These are phyloP conservation scores for Parathielavia appendiculata DNA, from an alignment of 495 filamentous ascomycete species.

Conservation along the genomic window DNA sequence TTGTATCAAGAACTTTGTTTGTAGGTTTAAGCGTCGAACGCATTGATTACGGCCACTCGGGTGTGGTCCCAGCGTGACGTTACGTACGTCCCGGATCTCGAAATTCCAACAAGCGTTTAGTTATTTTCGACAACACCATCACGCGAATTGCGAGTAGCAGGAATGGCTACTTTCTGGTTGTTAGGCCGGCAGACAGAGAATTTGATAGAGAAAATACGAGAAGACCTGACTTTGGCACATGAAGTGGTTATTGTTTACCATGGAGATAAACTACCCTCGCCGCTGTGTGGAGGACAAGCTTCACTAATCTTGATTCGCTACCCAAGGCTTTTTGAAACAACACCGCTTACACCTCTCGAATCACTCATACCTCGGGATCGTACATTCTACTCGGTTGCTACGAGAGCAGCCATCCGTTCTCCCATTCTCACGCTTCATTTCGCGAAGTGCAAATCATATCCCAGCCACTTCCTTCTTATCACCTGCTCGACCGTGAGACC, in stretches of 20 bases:
- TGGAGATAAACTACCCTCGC: background rate
- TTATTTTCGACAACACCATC: too few relatives aligned
- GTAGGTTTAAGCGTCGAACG: too few relatives aligned
- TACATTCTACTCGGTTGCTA: background rate
- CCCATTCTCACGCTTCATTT: constrained; percentile 57
- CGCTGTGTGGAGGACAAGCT: background rate
- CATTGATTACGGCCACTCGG: too few relatives aligned
- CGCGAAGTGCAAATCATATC: constrained; percentile 96
- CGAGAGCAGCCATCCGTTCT: background rate
- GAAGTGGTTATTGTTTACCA: background rate
- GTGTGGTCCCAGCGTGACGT: too few relatives aligned
- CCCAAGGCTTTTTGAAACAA: background rate
- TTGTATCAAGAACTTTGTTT: background rate
- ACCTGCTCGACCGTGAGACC: constrained; percentile 82
- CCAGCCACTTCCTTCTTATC: constrained; percentile 84
- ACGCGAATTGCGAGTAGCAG: too few relatives aligned
- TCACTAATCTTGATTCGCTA: background rate
- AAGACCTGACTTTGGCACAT: too few relatives aligned
- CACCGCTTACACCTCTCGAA: background rate
- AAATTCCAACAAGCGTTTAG: too few relatives aligned
- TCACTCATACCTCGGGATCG: background rate
- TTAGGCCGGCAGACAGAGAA: too few relatives aligned
- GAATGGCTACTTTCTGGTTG: too few relatives aligned
- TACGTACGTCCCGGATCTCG: too few relatives aligned
- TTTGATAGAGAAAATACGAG: too few relatives aligned